Evolutionary conservation across 768 basidiomycete species (phyloP).

Genomic region (Hericium alpestre): DNA sequence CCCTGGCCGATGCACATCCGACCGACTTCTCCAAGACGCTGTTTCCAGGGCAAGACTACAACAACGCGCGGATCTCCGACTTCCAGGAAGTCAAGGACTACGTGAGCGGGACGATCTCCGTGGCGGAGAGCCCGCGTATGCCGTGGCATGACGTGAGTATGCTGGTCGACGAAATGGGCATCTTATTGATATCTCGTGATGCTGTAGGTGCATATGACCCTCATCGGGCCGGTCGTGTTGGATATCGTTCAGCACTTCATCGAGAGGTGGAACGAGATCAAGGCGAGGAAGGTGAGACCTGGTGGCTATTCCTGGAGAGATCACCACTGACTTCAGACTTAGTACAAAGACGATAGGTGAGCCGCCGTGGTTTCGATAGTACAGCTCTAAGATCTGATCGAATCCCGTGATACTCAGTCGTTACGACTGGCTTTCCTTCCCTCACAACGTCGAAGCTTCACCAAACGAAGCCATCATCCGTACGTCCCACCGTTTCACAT

Average conservation of each 20-base stretch:
- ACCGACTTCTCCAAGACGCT: slow-evolving; percentile 72
- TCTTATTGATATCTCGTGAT: neutral
- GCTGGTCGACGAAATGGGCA: neutral
- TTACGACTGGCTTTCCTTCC: slow-evolving; percentile 67
- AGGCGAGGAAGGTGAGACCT: slow-evolving; percentile 57
- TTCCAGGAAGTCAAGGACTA: slow-evolving; percentile 74
- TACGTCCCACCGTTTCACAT: slow-evolving; percentile 17
- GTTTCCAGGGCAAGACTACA: slow-evolving; percentile 92
- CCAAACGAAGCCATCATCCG: slow-evolving; percentile 62
- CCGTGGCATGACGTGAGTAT: slow-evolving; percentile 88
- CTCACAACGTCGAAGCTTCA: slow-evolving; percentile 51
- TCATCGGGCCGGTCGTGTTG: slow-evolving; percentile 71
- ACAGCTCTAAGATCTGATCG: neutral
- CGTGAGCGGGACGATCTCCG: slow-evolving; percentile 57
- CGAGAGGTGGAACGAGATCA: slow-evolving; percentile 87
- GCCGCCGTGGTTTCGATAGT: slow-evolving; percentile 14
- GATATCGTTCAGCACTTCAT: slow-evolving; percentile 91
- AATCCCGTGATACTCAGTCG: slow-evolving; percentile 22
- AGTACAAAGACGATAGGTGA: slow-evolving; percentile 36
- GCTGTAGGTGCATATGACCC: slow-evolving; percentile 69
- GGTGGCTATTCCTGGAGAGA: neutral
- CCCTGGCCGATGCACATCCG: slow-evolving; percentile 86
- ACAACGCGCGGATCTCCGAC: slow-evolving; percentile 79
- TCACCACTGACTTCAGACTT: neutral
- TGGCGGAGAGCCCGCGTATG: slow-evolving; percentile 66